phyloP scores from a whole-genome alignment of 1,284 basidiomycete species.

The Ustilago lituana region DNA sequence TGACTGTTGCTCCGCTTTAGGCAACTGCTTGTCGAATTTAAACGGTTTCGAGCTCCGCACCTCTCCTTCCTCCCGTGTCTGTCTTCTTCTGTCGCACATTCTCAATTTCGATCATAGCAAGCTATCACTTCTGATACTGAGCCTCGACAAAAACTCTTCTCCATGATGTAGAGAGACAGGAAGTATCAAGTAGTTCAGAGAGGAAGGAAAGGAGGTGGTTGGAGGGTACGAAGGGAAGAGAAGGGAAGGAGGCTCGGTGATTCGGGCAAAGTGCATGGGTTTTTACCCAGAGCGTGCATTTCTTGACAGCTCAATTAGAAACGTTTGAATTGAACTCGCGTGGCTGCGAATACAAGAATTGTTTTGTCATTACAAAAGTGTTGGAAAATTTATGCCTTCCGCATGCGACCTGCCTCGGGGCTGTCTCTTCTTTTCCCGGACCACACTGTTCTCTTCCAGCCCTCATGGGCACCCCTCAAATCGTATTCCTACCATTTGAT shows the following conservation, averaged over 20 bases:
- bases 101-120: neutral
- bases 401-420: constrained; percentile 2
- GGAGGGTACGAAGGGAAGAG: neutral
- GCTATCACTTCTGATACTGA: no score
- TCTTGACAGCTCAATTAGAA: constrained; percentile 24
- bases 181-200: no score
- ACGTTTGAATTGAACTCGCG: neutral
- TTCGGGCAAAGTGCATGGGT: constrained; percentile 14
- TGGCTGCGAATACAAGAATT: neutral
- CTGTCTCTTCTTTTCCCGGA: neutral
- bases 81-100: neutral
- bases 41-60: constrained; percentile 11
- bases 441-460: neutral
- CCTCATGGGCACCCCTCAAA: no score
- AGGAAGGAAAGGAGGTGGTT: no score
- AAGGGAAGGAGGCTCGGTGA: constrained; percentile 7
- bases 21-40: constrained; percentile 1
- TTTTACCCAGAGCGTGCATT: no score
- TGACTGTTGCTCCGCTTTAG: constrained; percentile 1
- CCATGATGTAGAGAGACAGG: no score
- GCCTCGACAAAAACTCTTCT: no score
- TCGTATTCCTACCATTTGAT: no score
- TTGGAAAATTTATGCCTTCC: neutral
- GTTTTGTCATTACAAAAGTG: no score
- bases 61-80: neutral